phyloP scores from a whole-genome alignment of 805 yeast species.

The Isabelozyma pseudorhagii region DNA sequence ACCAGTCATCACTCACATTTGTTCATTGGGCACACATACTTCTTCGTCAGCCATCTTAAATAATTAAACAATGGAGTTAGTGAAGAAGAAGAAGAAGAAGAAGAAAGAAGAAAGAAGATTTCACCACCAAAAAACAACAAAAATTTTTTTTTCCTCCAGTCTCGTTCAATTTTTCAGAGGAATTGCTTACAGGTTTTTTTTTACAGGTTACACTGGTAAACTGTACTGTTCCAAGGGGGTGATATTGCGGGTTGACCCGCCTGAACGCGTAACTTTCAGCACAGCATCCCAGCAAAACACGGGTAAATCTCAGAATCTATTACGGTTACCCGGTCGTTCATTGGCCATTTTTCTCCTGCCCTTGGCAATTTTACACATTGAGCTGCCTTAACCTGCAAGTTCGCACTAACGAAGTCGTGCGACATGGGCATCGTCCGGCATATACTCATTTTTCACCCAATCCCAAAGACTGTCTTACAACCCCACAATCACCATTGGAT shows the following conservation, averaged over 20 bases:
- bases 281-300: not conserved
- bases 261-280: not conserved
- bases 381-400: not conserved
- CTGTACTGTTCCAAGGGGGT: not conserved
- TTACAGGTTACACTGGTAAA: not conserved
- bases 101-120: not conserved
- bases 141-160: not conserved
- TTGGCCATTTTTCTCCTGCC: constrained; percentile 1
- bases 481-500: not conserved
- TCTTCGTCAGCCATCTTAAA: constrained; percentile 40
- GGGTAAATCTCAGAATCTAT: constrained; percentile 7
- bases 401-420: not conserved
- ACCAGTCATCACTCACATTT: not conserved
- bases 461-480: not conserved
- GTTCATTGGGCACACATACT: constrained; percentile 21
- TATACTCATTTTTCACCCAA: not conserved
- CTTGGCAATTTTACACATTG: not conserved
- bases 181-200: not conserved
- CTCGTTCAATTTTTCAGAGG: constrained; percentile 5
- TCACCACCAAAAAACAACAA: not conserved
- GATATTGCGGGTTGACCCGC: not conserved
- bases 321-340: constrained; percentile 4
- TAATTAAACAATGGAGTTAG: constrained; percentile 9
- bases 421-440: not conserved
- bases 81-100: constrained; percentile 14